Percentiles rank a stretch among this genome's conserved stretches.
These are phyloP conservation scores for Gracilaria domingensis DNA, from an alignment of 23 red algal species.

Conservation along the genomic window DNA sequence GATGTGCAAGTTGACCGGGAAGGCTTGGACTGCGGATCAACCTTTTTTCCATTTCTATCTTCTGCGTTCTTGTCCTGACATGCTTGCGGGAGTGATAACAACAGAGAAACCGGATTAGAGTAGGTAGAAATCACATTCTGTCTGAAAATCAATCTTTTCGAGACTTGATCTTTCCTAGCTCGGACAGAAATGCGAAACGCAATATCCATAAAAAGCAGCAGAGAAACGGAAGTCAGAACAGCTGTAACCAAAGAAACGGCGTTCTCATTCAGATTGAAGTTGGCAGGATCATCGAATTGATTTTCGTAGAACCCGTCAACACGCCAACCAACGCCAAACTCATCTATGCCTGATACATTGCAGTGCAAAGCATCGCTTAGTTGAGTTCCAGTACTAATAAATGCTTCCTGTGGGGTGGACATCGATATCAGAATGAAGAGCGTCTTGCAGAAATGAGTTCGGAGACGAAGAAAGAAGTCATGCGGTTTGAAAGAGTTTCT, in stretches of 20 bases:
- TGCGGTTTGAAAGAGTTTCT: too few species aligned
- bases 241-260: not conserved
- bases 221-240: not conserved
- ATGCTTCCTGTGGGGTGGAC: too few species aligned
- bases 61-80: too few species aligned
- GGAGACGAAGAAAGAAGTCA: too few species aligned
- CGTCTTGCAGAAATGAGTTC: too few species aligned
- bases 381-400: too few species aligned
- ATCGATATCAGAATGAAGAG: too few species aligned
- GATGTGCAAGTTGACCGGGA: not conserved
- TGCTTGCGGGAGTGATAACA: too few species aligned
- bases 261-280: not conserved
- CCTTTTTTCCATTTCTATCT: too few species aligned
- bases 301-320: not conserved
- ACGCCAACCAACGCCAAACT: not conserved
- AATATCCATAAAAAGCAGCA: slow-evolving; percentile 3
- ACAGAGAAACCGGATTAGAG: not conserved
- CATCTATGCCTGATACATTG: too few species aligned
- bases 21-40: too few species aligned
- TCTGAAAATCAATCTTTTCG: not conserved
- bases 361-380: too few species aligned
- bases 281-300: not conserved
- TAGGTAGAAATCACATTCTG: not conserved
- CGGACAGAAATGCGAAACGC: not conserved
- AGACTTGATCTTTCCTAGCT: not conserved